Percentiles rank a stretch among this genome's conserved stretches.
phyloP scores from a whole-genome alignment of 2,329 filamentous ascomycete species.

The Phaeoacremonium minimum region DNA sequence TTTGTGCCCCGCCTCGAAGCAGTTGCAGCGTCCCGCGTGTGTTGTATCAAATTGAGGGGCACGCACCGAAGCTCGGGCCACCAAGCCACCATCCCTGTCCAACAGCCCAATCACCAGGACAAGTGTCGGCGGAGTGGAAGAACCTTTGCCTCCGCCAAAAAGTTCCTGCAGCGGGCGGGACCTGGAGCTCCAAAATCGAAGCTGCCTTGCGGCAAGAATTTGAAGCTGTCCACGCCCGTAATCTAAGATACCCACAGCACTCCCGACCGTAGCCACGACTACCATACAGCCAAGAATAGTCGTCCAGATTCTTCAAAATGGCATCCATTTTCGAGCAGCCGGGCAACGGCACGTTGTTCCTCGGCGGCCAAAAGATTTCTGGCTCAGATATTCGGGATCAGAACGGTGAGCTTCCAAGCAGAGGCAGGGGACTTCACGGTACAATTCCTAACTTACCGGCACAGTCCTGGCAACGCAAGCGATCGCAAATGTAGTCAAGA shows the following conservation, averaged over 20 bases:
- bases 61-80: slow-evolving; percentile 11
- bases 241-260: no score
- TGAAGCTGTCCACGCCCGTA: no score
- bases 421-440: neutral
- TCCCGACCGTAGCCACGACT: slow-evolving; percentile 10
- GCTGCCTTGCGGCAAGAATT: neutral
- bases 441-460: slow-evolving; percentile 13
- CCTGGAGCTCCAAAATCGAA: neutral
- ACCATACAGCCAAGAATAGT: neutral
- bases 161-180: slow-evolving; percentile 14
- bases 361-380: slow-evolving; percentile 96
- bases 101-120: no score
- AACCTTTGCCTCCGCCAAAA: slow-evolving; percentile 17
- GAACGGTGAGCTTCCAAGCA: slow-evolving; percentile 58
- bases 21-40: neutral
- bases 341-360: slow-evolving; percentile 91
- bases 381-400: slow-evolving; percentile 95
- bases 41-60: neutral
- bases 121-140: neutral
- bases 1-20: slow-evolving; percentile 1
- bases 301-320: slow-evolving; percentile 48
- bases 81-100: no score
- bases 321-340: slow-evolving; percentile 94
- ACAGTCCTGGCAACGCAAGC: slow-evolving; percentile 89
- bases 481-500: slow-evolving; percentile 98